A percentile compares a stretch with the other conserved stretches of the same genome.
These are phyloP conservation scores for Groenewaldozyma auringiensis DNA, from an alignment of 1,139 yeast genomes.

Conservation along the genomic window DNA sequence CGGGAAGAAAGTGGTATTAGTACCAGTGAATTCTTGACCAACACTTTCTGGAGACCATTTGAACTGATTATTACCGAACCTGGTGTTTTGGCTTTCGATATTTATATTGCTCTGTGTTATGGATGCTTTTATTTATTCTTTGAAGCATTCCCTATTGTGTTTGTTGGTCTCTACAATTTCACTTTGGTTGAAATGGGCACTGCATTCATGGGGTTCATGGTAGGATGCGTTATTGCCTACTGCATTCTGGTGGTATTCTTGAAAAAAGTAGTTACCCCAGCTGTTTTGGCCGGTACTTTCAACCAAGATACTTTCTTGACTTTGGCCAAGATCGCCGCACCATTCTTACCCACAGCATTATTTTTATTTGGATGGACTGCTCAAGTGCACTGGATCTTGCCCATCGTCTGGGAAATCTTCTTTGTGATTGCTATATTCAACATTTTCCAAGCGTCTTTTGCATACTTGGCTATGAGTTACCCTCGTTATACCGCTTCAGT, in stretches of 20 bases:
- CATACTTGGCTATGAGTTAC: slow-evolving; percentile 64
- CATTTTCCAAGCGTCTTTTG: slow-evolving; percentile 64
- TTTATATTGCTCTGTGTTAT: slow-evolving; percentile 48
- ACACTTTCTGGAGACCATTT: slow-evolving; percentile 43
- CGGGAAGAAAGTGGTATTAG: slow-evolving; percentile 11
- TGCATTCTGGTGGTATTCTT: slow-evolving; percentile 12
- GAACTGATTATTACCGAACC: slow-evolving; percentile 32
- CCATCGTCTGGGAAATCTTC: slow-evolving; percentile 55
- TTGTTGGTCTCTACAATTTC: slow-evolving; percentile 38
- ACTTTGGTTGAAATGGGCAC: slow-evolving; percentile 42
- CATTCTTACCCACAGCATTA: slow-evolving; percentile 44
- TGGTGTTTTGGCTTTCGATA: slow-evolving; percentile 28
- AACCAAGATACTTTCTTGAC: slow-evolving; percentile 32
- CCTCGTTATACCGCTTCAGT: slow-evolving; percentile 65
- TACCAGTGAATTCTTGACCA: slow-evolving; percentile 24
- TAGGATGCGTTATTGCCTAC: slow-evolving; percentile 35
- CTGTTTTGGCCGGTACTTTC: slow-evolving; percentile 28
- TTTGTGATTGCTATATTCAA: slow-evolving; percentile 69
- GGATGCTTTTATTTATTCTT: slow-evolving; percentile 49
- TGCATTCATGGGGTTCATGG: slow-evolving; percentile 38
- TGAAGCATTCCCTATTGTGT: slow-evolving; percentile 55
- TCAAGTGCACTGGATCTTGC: slow-evolving; percentile 73
- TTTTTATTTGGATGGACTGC: slow-evolving; percentile 52
- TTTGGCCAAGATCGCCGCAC: slow-evolving; percentile 43
- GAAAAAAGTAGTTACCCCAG: slow-evolving; percentile 10